Evolutionary conservation across 177 flowering plant genomes (phyloP), one percentile per base, ranked within the genome.

Genomic region (Vitis hybrid): DNA sequence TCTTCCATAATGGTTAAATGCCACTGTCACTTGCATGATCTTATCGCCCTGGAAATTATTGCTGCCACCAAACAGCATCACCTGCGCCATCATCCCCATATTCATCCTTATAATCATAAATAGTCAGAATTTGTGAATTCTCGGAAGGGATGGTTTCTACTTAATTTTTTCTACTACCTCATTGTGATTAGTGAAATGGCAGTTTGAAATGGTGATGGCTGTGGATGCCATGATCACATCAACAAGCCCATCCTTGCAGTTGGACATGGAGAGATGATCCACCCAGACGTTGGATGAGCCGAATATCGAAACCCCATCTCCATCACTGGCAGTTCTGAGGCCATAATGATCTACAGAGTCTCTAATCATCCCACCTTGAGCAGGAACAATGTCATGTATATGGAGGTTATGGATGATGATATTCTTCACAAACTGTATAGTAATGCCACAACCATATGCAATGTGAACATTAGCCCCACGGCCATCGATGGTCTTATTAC

Each of bases 1-100:
- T 55, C 70, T 72, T 1, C 91, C 91, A 49, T 86, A 87, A 65
- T 87, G 91, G 82, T 87, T 87, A 76, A 83, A 87, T 1, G 89
- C 89, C 0, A 87, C 73, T 20, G 91, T 86, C 1, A 84, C 68
- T 68, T 87, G 91, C 91, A 87, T 87, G 2, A 74, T 60, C 51
- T 55, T 12, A 51, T 87, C 89, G 1, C 33, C 57, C 0, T 60
- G 1, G 65, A 67, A 60, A 26, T 12, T 7, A 26, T 87, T 86
- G 16, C 81, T 83, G 10, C 89, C 91, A 11, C 91, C 91, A 55
- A 86, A 78, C 61, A 87, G 55, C 75, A 87, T 78, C 72, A 81
- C 90, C 88, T 86, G 84, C 70, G 29, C 29, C 29, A 26, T 26
- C 29, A 26, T 26, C 29, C 29, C 29, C 29, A 26, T 26, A 26